Evolutionary conservation across 2,329 filamentous ascomycete genomes (phyloP).

Genomic region (Lecanicillium sp.): DNA sequence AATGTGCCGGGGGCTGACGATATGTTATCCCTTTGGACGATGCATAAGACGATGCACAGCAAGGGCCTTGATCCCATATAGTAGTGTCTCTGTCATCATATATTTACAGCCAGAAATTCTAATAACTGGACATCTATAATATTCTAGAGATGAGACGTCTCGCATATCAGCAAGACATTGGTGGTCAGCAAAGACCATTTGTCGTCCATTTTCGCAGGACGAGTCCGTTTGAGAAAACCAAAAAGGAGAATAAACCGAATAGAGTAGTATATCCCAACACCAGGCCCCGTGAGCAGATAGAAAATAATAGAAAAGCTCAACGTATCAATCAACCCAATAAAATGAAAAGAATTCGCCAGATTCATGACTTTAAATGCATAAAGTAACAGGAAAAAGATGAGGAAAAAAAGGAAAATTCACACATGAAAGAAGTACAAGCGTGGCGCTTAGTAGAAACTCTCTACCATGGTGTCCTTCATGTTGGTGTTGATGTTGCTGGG

Average conservation of each 20-base stretch:
- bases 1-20: no score
- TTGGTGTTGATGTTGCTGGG: conserved; percentile 72
- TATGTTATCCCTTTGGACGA: no score
- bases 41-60: no score
- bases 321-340: conserved; percentile 10
- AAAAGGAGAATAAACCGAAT: conserved; percentile 9
- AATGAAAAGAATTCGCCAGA: conserved; percentile 6
- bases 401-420: not conserved
- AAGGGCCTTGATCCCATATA: no score
- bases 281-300: conserved; percentile 10
- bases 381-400: conserved; percentile 14
- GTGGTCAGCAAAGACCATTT: not conserved
- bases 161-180: not conserved
- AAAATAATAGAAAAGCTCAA: not conserved
- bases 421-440: not conserved
- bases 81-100: conserved; percentile 9
- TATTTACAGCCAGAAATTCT: conserved; percentile 3
- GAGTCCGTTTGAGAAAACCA: conserved; percentile 5
- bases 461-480: conserved; percentile 97
- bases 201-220: not conserved
- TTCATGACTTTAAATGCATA: conserved; percentile 16
- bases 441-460: conserved; percentile 81
- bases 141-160: conserved; percentile 9
- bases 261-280: conserved; percentile 13
- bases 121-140: not conserved